phyloP scores from a whole-genome alignment of 1,139 yeast genomes.

The Geotrichum macrosporum region DNA sequence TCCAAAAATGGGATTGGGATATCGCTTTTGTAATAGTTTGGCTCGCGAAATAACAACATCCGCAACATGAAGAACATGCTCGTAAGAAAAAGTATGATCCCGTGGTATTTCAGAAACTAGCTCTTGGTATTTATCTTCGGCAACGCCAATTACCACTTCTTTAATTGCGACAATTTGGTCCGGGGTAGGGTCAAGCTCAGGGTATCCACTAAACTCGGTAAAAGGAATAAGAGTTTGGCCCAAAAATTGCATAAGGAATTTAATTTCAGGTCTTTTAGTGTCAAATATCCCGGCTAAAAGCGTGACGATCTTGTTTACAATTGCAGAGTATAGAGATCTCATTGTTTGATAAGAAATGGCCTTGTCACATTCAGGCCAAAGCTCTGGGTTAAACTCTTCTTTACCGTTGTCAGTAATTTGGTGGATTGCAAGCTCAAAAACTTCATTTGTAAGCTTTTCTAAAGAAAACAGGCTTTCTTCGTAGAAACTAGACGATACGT shows the following conservation, averaged over 20 bases:
- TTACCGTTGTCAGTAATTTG: conserved; percentile 37
- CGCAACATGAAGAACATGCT: conserved; percentile 58
- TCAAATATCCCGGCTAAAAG: conserved; percentile 48
- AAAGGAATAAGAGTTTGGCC: conserved; percentile 53
- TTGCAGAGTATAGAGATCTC: conserved; percentile 46
- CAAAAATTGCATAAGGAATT: conserved; percentile 50
- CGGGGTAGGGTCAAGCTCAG: conserved; percentile 42
- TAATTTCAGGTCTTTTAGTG: conserved; percentile 56
- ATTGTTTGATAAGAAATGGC: conserved; percentile 51
- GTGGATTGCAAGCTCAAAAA: conserved; percentile 44
- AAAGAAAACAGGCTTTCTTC: conserved; percentile 74
- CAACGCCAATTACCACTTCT: conserved; percentile 47
- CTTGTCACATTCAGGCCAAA: conserved; percentile 52
- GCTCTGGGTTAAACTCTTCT: conserved; percentile 41
- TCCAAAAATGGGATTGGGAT: conserved; percentile 59
- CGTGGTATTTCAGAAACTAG: conserved; percentile 58
- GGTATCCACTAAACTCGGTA: conserved; percentile 41
- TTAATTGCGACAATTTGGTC: conserved; percentile 53
- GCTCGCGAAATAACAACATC: conserved; percentile 53
- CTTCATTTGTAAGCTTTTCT: conserved; percentile 42
- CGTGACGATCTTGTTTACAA: conserved; percentile 48
- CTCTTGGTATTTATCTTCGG: conserved; percentile 59
- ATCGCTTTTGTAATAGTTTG: conserved; percentile 53
- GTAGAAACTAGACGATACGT: conserved; percentile 39
- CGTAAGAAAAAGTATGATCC: conserved; percentile 53